Base-by-base conservation (phyloP, 2,329 filamentous ascomycete genomes). In the Epichloe brachyelytri region DNA sequence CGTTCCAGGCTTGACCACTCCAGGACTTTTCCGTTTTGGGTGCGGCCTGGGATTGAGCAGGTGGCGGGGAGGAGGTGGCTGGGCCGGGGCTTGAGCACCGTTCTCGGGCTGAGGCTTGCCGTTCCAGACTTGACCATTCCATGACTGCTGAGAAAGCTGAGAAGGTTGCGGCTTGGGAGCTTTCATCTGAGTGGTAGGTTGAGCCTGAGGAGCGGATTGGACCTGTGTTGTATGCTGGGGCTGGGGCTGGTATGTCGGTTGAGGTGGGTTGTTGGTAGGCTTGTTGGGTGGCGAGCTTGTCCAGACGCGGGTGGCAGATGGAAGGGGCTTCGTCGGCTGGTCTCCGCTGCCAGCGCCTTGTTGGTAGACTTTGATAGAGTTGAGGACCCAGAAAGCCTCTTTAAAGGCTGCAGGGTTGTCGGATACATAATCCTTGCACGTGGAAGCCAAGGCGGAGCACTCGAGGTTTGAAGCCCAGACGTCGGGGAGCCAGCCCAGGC, bases 331-430 rank as follows among this genome's bases (percentile, higher is more conserved):
- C 10, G 30, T 26, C 17, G 34, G 37, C 15, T 43, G 30, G 37
- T 20, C 20, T 10, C 34, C 37, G 10, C 38, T 40, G 14, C 46
- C 51, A 20, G 53, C 7, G 14, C 46, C 39, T 50, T 60, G 54
- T 50, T 60, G 51, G 54, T 77, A 89, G 14, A 88, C 78, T 67
- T 79, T 81, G 61, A 89, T 71, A 37, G 76, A 81, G 62, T 85
- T 86, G 67, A 95, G 76, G 53, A 79, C 68, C 86, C 88, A 95
- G 70, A 84, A 94, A 1, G 86, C 78, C 22, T 90, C 76, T 19
- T 68, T 62, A 64, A 93, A 95, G 12, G 75, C 85, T 8, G 67
- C 61, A 0, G 88, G 85, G 65, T 90, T 86, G 58, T 76, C 71
- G 50, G 74, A 73, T 20, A 95, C 89, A 63, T 80, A 95, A 22